phyloP scores from a whole-genome alignment of 2,329 filamentous ascomycete species.

The Penicillium decumbens region DNA sequence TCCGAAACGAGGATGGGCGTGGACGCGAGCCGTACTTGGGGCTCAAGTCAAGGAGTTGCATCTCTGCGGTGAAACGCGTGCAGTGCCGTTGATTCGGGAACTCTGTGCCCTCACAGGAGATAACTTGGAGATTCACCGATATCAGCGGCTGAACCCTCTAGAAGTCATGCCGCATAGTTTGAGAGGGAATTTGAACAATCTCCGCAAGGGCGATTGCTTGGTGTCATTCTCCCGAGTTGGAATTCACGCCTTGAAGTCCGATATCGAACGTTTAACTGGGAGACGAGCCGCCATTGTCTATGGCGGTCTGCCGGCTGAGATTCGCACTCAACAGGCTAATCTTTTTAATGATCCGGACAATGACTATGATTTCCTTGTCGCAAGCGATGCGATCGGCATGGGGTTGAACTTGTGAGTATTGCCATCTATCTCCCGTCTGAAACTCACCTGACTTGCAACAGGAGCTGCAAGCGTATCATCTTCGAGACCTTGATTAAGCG shows the following conservation, averaged over 20 bases:
- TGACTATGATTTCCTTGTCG: slow-evolving; percentile 90
- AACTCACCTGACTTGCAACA: slow-evolving; percentile 27
- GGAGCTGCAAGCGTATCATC: slow-evolving; percentile 78
- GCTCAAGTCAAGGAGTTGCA: slow-evolving; percentile 85
- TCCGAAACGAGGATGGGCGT: slow-evolving; percentile 77
- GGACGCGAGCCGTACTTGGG: slow-evolving; percentile 86
- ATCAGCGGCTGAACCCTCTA: slow-evolving; percentile 76
- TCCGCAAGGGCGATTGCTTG: slow-evolving; percentile 85
- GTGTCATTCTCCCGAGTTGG: slow-evolving; percentile 78
- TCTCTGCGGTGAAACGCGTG: slow-evolving; percentile 83
- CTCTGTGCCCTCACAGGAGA: slow-evolving; percentile 78
- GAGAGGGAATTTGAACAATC: slow-evolving; percentile 56
- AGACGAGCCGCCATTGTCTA: slow-evolving; percentile 88
- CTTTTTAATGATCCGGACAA: slow-evolving; percentile 94
- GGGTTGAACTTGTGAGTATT: slow-evolving; percentile 76
- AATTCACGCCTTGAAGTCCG: slow-evolving; percentile 73
- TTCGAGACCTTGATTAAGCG: slow-evolving; percentile 76
- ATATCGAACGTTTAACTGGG: slow-evolving; percentile 71
- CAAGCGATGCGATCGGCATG: slow-evolving; percentile 96
- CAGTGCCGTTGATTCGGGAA: slow-evolving; percentile 71
- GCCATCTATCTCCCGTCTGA: not conserved
- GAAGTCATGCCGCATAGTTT: slow-evolving; percentile 62
- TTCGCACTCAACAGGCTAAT: slow-evolving; percentile 80
- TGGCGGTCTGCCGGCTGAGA: slow-evolving; percentile 85
- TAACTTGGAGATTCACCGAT: slow-evolving; percentile 72